Percentiles rank a stretch among this genome's conserved stretches.
These are phyloP conservation scores for Zasmidium citrigriseum DNA, from an alignment of 2,329 filamentous ascomycete genomes.

Conservation along the genomic window DNA sequence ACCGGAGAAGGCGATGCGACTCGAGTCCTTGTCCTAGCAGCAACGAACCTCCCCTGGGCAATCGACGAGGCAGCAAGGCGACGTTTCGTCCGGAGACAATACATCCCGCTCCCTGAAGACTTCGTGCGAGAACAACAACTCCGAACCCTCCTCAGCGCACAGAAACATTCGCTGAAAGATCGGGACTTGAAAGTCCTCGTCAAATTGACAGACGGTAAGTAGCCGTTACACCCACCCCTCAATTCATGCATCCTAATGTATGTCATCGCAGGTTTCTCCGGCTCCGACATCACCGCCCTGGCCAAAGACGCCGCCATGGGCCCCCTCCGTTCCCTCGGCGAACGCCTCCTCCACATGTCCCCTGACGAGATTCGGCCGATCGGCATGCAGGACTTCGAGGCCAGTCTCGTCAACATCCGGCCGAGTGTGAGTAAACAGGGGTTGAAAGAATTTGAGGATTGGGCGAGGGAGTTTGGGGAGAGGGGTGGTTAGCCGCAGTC, in stretches of 20 bases:
- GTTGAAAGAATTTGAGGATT: slow-evolving; percentile 87
- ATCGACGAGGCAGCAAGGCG: slow-evolving; percentile 94
- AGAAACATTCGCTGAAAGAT: slow-evolving; percentile 77
- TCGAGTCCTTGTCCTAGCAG: slow-evolving; percentile 87
- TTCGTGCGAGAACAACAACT: slow-evolving; percentile 79
- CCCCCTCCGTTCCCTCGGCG: slow-evolving; percentile 83
- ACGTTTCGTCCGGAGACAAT: slow-evolving; percentile 89
- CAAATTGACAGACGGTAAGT: slow-evolving; percentile 74
- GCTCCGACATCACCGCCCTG: slow-evolving; percentile 92
- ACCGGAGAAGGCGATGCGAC: slow-evolving; percentile 74
- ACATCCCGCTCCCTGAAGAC: slow-evolving; percentile 89
- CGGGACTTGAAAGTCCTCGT: slow-evolving; percentile 74
- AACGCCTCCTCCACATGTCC: slow-evolving; percentile 83
- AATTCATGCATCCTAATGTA: neutral
- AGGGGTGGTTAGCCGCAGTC: slow-evolving; percentile 65
- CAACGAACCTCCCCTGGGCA: slow-evolving; percentile 95
- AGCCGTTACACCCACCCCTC: neutral
- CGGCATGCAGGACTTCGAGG: slow-evolving; percentile 75
- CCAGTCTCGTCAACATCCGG: slow-evolving; percentile 80
- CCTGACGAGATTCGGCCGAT: slow-evolving; percentile 95
- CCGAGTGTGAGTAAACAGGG: slow-evolving; percentile 87
- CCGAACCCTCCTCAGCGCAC: slow-evolving; percentile 75
- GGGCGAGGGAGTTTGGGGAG: slow-evolving; percentile 92
- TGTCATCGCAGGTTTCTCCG: slow-evolving; percentile 75
- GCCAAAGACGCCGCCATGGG: slow-evolving; percentile 99